phyloP scores from a whole-genome alignment of 2,329 filamentous ascomycete genomes.

The Phoma sp. region DNA sequence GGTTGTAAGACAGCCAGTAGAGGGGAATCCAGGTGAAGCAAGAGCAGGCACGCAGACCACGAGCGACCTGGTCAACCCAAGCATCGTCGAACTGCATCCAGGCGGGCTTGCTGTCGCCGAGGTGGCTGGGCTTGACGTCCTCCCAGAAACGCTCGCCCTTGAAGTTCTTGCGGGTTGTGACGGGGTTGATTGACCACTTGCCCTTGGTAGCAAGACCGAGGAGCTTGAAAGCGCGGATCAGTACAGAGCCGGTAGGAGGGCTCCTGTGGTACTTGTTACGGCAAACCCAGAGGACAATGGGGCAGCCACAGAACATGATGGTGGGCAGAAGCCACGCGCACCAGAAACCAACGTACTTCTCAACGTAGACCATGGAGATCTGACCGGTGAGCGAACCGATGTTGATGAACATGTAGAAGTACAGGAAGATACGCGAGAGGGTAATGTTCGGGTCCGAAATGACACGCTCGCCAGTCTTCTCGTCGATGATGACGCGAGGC shows the following conservation, averaged over 20 bases:
- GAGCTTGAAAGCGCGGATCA: slow-evolving; percentile 71
- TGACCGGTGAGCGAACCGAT: slow-evolving; percentile 72
- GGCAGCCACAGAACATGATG: slow-evolving; percentile 67
- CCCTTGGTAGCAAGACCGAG: slow-evolving; percentile 68
- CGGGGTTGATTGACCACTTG: slow-evolving; percentile 68
- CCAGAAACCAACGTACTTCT: slow-evolving; percentile 81
- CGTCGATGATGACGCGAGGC: slow-evolving; percentile 62
- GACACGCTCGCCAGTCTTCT: slow-evolving; percentile 68
- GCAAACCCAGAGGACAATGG: slow-evolving; percentile 66
- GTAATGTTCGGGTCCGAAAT: slow-evolving; percentile 75
- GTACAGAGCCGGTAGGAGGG: slow-evolving; percentile 75
- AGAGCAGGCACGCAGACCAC: slow-evolving; percentile 49
- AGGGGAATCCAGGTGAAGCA: slow-evolving; percentile 62
- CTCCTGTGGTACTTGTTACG: slow-evolving; percentile 68
- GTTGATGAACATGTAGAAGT: slow-evolving; percentile 63
- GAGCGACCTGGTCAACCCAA: slow-evolving; percentile 70
- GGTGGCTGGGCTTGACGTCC: slow-evolving; percentile 69
- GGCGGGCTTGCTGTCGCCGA: slow-evolving; percentile 63
- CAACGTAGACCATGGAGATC: slow-evolving; percentile 75
- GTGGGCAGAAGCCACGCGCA: slow-evolving; percentile 74
- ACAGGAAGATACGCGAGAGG: slow-evolving; percentile 66
- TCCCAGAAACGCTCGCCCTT: slow-evolving; percentile 70
- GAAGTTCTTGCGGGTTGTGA: slow-evolving; percentile 66
- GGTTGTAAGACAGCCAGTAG: slow-evolving; percentile 59
- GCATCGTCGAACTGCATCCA: slow-evolving; percentile 87